These are phyloP conservation scores for Letharia columbiana DNA, from an alignment of 495 filamentous ascomycete genomes.

Conservation along the genomic window DNA sequence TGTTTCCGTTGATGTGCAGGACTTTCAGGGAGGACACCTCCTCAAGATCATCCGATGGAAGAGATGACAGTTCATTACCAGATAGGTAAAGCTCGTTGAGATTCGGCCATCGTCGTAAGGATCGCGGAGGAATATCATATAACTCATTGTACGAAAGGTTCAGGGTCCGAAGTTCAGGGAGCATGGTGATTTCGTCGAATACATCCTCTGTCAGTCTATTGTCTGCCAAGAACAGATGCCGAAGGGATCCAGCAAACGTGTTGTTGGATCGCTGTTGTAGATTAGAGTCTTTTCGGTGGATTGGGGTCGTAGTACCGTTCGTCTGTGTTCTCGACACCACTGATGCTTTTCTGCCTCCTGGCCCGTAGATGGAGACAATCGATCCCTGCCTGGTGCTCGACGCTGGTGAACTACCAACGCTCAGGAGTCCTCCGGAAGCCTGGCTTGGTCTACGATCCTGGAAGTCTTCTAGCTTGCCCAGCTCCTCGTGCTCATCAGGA, in stretches of 20 bases:
- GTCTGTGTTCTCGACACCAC: slow-evolving; percentile 60
- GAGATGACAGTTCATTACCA: slow-evolving; percentile 82
- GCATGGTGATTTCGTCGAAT: slow-evolving; percentile 76
- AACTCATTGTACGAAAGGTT: slow-evolving; percentile 95
- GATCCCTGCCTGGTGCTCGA: slow-evolving; percentile 66
- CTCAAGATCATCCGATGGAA: slow-evolving; percentile 92
- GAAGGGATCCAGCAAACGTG: slow-evolving; percentile 78
- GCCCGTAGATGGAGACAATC: slow-evolving; percentile 67
- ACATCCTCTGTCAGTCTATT: slow-evolving; percentile 90
- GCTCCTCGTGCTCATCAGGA: slow-evolving; percentile 62
- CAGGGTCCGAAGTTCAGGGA: slow-evolving; percentile 77
- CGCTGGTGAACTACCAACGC: slow-evolving; percentile 62
- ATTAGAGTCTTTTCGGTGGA: slow-evolving; percentile 79
- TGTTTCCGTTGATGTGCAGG: slow-evolving; percentile 92
- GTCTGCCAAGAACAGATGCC: slow-evolving; percentile 81
- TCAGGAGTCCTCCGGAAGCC: slow-evolving; percentile 64
- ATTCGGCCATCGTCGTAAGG: slow-evolving; percentile 77
- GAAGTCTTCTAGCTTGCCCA: slow-evolving; percentile 58
- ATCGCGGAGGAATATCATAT: slow-evolving; percentile 80
- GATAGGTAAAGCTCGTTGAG: slow-evolving; percentile 91
- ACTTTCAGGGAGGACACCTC: slow-evolving; percentile 76
- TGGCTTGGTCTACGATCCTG: slow-evolving; percentile 71
- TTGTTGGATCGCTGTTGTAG: slow-evolving; percentile 59
- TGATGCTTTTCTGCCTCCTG: slow-evolving; percentile 71
- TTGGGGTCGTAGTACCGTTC: slow-evolving; percentile 50